These are phyloP conservation scores for Candolleomyces eurysporus DNA, from an alignment of 768 basidiomycete species.

Conservation along the genomic window DNA sequence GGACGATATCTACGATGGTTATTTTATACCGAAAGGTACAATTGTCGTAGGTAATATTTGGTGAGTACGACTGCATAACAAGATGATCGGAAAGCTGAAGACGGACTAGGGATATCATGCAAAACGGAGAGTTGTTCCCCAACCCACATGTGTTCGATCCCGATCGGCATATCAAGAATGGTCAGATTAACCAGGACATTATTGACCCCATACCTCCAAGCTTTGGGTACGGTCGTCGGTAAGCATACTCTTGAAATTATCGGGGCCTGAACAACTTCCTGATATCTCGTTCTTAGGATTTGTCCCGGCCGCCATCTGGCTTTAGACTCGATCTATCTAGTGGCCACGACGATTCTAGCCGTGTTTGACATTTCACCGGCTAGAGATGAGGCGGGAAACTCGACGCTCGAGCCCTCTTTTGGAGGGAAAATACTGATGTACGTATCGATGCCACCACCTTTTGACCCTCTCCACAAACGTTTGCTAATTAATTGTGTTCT, in stretches of 20 bases:
- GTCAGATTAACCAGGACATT: slow-evolving; percentile 17
- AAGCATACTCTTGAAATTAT: neutral
- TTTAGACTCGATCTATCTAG: slow-evolving; percentile 19
- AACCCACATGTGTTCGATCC: slow-evolving; percentile 25
- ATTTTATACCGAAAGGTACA: slow-evolving; percentile 16
- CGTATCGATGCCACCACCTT: neutral
- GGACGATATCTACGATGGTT: slow-evolving; percentile 16
- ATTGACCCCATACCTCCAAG: slow-evolving; percentile 23
- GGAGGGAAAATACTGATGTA: neutral
- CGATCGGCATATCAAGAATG: slow-evolving; percentile 26
- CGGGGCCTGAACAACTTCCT: neutral
- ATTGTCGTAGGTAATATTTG: neutral
- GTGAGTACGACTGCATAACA: neutral
- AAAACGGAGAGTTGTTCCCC: slow-evolving; percentile 15
- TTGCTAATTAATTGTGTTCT: neutral
- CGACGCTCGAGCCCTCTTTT: neutral
- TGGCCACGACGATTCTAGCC: slow-evolving; percentile 18
- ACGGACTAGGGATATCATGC: slow-evolving; percentile 12
- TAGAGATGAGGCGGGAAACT: slow-evolving; percentile 18
- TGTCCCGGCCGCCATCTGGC: slow-evolving; percentile 25
- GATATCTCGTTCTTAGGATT: slow-evolving; percentile 12
- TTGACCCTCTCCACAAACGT: neutral
- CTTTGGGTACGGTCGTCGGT: slow-evolving; percentile 30
- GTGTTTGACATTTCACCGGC: slow-evolving; percentile 22
- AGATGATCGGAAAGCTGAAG: neutral